These are phyloP conservation scores for Chlamydomonas asymmetrica DNA, from an alignment of 139 green algal species.

Conservation along the genomic window DNA sequence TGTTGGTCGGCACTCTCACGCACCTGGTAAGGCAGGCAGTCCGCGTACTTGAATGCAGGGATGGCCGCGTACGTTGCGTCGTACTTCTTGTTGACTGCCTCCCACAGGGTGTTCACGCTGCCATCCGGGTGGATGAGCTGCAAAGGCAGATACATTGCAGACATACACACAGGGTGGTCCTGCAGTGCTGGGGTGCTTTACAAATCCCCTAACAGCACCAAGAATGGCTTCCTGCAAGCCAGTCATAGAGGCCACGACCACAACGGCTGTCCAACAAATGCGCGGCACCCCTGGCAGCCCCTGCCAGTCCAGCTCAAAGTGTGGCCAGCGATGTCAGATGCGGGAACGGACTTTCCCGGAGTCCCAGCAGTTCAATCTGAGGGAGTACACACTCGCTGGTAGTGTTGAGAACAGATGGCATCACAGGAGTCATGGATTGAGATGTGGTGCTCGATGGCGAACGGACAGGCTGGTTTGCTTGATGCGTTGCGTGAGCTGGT, in stretches of 20 bases:
- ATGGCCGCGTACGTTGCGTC: slow-evolving; percentile 8
- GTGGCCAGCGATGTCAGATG: background rate
- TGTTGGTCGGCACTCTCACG: too few relatives aligned
- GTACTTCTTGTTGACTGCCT: slow-evolving; percentile 16
- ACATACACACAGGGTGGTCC: too few relatives aligned
- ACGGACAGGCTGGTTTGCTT: background rate
- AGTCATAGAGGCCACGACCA: background rate
- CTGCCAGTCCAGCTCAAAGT: too few relatives aligned
- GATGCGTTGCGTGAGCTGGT: background rate
- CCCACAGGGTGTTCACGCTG: background rate
- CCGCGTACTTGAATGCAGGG: background rate
- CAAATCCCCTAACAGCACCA: too few relatives aligned
- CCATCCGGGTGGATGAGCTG: slow-evolving; percentile 20
- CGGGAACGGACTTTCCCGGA: background rate
- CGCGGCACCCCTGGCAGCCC: background rate
- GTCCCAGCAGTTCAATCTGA: background rate
- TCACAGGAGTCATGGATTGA: too few relatives aligned
- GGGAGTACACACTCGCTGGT: background rate
- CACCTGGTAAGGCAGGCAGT: slow-evolving; percentile 15
- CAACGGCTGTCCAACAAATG: background rate
- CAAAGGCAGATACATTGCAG: background rate
- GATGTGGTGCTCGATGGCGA: background rate
- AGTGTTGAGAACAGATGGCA: too few relatives aligned
- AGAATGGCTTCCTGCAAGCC: too few relatives aligned
- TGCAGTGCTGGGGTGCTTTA: too few relatives aligned